A percentile compares a stretch with the other conserved stretches of the same genome.
Evolutionary conservation across 2,329 filamentous ascomycete genomes (phyloP).

Genomic region (Beauveria caledonica): DNA sequence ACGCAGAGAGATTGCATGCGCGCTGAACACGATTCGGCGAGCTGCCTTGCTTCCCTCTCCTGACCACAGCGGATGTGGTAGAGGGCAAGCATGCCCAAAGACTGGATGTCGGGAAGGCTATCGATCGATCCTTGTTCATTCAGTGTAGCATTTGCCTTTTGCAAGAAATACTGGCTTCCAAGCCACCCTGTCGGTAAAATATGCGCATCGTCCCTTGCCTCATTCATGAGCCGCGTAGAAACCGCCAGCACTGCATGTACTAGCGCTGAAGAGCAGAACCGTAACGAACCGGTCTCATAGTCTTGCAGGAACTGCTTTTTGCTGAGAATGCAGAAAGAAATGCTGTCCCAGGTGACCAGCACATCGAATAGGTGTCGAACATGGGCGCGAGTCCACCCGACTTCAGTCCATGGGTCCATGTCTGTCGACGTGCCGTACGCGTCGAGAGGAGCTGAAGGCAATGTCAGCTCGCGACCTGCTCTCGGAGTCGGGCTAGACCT

Average conservation of each 20-base stretch:
- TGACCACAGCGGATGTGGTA: constrained; percentile 10
- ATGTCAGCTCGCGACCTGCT: neutral
- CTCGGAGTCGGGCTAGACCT: neutral
- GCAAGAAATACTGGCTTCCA: constrained; percentile 9
- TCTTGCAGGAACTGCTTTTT: constrained; percentile 22
- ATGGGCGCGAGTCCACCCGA: constrained; percentile 9
- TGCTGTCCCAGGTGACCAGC: constrained; percentile 10
- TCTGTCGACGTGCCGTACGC: neutral
- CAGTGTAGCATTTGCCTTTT: neutral
- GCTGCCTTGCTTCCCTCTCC: constrained; percentile 7
- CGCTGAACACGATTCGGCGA: constrained; percentile 4
- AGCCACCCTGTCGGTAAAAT: neutral
- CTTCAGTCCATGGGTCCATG: neutral
- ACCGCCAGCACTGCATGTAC: constrained; percentile 13
- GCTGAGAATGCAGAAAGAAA: constrained; percentile 15
- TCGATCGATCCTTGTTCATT: neutral
- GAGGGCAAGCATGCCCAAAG: constrained; percentile 11
- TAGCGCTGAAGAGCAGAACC: constrained; percentile 13
- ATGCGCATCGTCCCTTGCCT: neutral
- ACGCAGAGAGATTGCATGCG: constrained; percentile 1
- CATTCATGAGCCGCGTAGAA: constrained; percentile 1
- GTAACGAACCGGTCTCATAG: neutral
- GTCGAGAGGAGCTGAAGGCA: neutral
- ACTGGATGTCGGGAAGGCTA: constrained; percentile 13
- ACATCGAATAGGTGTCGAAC: constrained; percentile 10